These are phyloP conservation scores for Dactylellina parvicollis DNA, from an alignment of 2,329 filamentous ascomycete species.

Conservation along the genomic window DNA sequence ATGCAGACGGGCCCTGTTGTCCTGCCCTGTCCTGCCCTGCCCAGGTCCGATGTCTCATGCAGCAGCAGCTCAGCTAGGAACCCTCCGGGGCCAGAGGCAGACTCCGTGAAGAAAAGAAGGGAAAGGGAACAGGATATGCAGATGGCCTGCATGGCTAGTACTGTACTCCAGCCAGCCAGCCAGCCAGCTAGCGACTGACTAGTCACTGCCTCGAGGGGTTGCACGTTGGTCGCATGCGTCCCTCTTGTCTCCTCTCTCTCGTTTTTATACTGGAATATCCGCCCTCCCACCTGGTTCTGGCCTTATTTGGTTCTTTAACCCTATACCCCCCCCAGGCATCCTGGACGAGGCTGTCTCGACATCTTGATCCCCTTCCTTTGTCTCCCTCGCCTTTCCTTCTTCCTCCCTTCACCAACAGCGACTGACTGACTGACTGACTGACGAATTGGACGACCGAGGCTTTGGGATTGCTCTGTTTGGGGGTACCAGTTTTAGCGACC, in stretches of 20 bases:
- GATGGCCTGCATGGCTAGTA: too few relatives aligned
- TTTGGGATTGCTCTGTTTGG: constrained; percentile 14
- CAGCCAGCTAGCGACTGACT: too few relatives aligned
- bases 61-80: constrained; percentile 11
- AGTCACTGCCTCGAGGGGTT: too few relatives aligned
- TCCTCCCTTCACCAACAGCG: neutral
- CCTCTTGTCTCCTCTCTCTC: constrained; percentile 14
- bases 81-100: constrained; percentile 41
- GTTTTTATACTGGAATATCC: too few relatives aligned
- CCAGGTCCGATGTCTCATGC: constrained; percentile 37
- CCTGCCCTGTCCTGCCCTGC: constrained; percentile 5
- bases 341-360: neutral
- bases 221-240: neutral
- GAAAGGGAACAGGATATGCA: constrained; percentile 10
- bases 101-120: constrained; percentile 46
- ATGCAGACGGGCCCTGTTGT: neutral
- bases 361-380: neutral
- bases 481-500: constrained; percentile 21
- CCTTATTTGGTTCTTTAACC: neutral
- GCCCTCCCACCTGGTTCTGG: neutral
- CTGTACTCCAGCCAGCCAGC: too few relatives aligned
- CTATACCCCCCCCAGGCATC: neutral
- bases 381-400: constrained; percentile 12
- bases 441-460: neutral
- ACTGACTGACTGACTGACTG: too few relatives aligned